Evolutionary conservation across 495 filamentous ascomycete species (phyloP).

Genomic region (Lophiotrema nucula): DNA sequence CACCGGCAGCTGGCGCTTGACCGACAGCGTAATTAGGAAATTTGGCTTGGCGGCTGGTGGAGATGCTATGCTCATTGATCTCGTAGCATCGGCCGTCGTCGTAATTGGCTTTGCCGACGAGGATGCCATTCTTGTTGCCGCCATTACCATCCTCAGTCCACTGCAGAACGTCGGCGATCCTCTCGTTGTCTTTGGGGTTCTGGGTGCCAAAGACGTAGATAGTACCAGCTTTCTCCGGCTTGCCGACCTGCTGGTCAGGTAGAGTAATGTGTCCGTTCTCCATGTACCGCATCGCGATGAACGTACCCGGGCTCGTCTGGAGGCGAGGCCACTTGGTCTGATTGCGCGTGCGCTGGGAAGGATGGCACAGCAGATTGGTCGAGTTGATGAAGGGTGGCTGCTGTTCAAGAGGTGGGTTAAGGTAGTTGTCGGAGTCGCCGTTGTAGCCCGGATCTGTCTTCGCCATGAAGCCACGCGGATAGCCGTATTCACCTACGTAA

Average conservation of each 20-base stretch:
- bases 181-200: slow-evolving; percentile 58
- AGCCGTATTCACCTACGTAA: slow-evolving; percentile 69
- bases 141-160: slow-evolving; percentile 79
- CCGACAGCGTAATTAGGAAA: slow-evolving; percentile 46
- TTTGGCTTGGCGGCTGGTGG: slow-evolving; percentile 50
- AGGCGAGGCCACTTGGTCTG: slow-evolving; percentile 63
- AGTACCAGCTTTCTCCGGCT: slow-evolving; percentile 68
- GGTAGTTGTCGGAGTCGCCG: slow-evolving; percentile 52
- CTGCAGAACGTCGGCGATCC: slow-evolving; percentile 65
- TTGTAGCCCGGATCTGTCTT: slow-evolving; percentile 51
- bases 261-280: slow-evolving; percentile 89
- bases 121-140: slow-evolving; percentile 68
- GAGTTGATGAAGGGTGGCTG: slow-evolving; percentile 44
- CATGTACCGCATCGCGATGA: slow-evolving; percentile 69
- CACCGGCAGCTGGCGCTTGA: slow-evolving; percentile 30
- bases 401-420: slow-evolving; percentile 50
- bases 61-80: slow-evolving; percentile 55
- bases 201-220: slow-evolving; percentile 83
- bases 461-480: slow-evolving; percentile 58
- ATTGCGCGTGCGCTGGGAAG: slow-evolving; percentile 50
- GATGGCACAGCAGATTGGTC: slow-evolving; percentile 54
- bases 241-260: slow-evolving; percentile 55
- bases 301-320: slow-evolving; percentile 63
- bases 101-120: slow-evolving; percentile 71
- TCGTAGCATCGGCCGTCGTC: slow-evolving; percentile 70